Conservation (phyloP, 2,329 filamentous ascomycete genomes). For the Xylariaceae sp. region DNA sequence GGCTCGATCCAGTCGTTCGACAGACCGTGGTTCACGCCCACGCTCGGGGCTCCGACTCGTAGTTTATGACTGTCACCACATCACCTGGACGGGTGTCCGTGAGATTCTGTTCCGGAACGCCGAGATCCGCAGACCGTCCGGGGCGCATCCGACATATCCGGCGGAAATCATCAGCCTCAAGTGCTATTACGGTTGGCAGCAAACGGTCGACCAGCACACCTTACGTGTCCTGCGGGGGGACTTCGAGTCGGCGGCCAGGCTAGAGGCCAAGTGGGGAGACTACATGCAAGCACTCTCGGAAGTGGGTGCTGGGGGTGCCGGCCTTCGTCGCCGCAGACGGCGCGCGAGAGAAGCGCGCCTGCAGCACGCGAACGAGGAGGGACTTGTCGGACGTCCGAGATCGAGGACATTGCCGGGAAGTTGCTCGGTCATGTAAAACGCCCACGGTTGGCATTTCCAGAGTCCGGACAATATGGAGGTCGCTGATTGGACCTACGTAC, state of each 20-base stretch:
- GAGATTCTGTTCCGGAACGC: conserved; percentile 83
- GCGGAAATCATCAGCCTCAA: conserved; percentile 80
- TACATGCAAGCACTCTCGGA: conserved; percentile 93
- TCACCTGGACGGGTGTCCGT: conserved; percentile 87
- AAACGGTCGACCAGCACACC: conserved; percentile 88
- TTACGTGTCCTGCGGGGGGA: conserved; percentile 78
- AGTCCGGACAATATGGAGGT: no score
- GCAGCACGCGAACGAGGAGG: conserved; percentile 74
- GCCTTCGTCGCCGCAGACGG: conserved; percentile 64
- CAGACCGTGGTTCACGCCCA: conserved; percentile 38
- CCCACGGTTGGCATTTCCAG: no score
- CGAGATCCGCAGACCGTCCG: conserved; percentile 54
- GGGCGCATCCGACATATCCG: conserved; percentile 51
- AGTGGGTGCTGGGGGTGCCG: conserved; percentile 61
- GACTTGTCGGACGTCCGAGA: conserved; percentile 50
- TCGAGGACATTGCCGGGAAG: conserved; percentile 56
- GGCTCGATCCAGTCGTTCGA: conserved; percentile 48
- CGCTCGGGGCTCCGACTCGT: conserved; percentile 66
- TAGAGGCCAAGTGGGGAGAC: conserved; percentile 88
- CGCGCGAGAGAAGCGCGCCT: conserved; percentile 76
- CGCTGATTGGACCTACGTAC: no score
- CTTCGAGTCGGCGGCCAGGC: conserved; percentile 63
- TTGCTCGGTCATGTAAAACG: conserved; percentile 63
- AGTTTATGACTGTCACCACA: conserved; percentile 84
- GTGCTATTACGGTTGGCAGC: conserved; percentile 93